phyloP scores from a whole-genome alignment of 768 basidiomycete genomes.

The Cyclocybe aegerita region DNA sequence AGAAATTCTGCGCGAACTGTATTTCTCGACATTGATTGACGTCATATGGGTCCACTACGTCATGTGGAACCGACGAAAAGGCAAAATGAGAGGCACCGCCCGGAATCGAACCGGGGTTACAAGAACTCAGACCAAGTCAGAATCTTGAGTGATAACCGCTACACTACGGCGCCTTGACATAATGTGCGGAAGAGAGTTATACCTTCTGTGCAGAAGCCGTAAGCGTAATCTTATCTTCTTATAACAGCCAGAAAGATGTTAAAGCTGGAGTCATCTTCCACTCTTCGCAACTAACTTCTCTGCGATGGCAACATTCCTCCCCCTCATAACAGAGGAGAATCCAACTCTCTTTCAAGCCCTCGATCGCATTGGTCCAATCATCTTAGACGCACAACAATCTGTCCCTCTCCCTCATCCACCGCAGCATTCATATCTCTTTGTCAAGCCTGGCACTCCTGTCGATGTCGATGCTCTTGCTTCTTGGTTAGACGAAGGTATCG shows the following conservation, averaged over 20 bases:
- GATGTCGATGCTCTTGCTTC: conserved; percentile 56
- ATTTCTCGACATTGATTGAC: conserved; percentile 6
- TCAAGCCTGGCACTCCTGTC: conserved; percentile 46
- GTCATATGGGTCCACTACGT: conserved; percentile 3
- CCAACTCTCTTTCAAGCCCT: conserved; percentile 58
- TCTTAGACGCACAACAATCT: conserved; percentile 44
- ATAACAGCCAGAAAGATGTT: no score
- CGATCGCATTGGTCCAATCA: conserved; percentile 74
- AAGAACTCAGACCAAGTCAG: conserved; percentile 27
- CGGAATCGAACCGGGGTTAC: conserved; percentile 39
- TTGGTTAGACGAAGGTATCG: conserved; percentile 75
- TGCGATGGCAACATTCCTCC: conserved; percentile 54
- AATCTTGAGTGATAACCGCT: conserved; percentile 39
- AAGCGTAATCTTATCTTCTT: conserved; percentile 14
- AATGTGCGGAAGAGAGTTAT: neutral
- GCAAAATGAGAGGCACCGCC: conserved; percentile 29
- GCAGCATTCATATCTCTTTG: conserved; percentile 49
- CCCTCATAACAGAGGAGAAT: conserved; percentile 52
- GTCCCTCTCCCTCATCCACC: conserved; percentile 29
- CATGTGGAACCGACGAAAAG: neutral
- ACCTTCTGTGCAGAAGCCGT: neutral
- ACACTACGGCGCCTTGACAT: conserved; percentile 28
- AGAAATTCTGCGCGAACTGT: conserved; percentile 6
- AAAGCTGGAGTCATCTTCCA: no score
- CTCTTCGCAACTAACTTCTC: no score